Evolutionary conservation across 495 filamentous ascomycete species (phyloP).

Genomic region (Podospora conica): DNA sequence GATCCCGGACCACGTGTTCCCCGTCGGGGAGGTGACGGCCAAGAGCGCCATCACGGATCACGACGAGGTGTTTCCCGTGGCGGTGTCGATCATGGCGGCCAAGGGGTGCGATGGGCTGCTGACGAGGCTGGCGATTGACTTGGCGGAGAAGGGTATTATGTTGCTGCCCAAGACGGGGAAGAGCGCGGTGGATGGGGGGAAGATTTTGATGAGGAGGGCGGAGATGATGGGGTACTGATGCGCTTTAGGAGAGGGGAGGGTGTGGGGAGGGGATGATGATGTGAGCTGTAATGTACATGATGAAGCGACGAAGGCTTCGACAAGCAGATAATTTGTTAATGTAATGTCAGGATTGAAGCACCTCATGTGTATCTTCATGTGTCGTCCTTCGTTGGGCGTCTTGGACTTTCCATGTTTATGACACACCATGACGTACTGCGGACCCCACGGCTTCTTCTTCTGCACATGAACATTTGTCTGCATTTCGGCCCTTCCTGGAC

Average conservation of each 20-base stretch:
- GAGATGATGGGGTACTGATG: background rate
- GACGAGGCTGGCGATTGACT: slow-evolving; percentile 47
- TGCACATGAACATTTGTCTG: too few relatives aligned
- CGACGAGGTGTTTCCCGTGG: slow-evolving; percentile 53
- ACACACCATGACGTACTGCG: background rate
- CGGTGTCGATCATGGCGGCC: slow-evolving; percentile 52
- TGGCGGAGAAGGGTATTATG: slow-evolving; percentile 47
- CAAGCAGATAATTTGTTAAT: background rate
- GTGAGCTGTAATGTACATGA: background rate
- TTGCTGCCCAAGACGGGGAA: slow-evolving; percentile 39
- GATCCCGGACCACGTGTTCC: slow-evolving; percentile 52
- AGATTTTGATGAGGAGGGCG: slow-evolving; percentile 43
- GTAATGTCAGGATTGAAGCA: background rate
- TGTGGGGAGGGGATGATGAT: background rate
- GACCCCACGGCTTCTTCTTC: background rate
- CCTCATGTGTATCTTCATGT: too few relatives aligned
- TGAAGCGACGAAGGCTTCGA: background rate
- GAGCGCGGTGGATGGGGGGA: slow-evolving; percentile 46
- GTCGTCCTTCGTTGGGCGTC: background rate
- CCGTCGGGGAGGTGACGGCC: slow-evolving; percentile 49
- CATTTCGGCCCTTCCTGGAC: too few relatives aligned
- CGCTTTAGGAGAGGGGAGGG: background rate
- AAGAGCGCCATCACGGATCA: slow-evolving; percentile 48
- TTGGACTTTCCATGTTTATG: background rate
- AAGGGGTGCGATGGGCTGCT: slow-evolving; percentile 59